phyloP scores from a whole-genome alignment of 1,284 basidiomycete genomes.

The Boletus chippewaensis region DNA sequence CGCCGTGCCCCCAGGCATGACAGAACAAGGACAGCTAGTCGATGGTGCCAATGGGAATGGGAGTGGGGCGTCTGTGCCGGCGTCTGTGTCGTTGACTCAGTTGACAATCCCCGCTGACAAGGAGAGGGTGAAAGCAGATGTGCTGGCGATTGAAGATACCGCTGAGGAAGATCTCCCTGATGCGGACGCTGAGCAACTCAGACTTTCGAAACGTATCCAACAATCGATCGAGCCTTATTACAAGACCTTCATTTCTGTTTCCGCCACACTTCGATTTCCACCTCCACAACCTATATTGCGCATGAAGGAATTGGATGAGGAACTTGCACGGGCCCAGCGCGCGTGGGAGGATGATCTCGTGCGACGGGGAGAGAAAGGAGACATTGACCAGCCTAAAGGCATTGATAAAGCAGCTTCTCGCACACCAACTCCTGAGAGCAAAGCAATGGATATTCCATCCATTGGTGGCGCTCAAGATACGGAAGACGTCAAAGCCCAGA shows the following conservation, averaged over 20 bases:
- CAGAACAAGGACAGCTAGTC: slow-evolving; percentile 18
- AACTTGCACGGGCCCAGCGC: slow-evolving; percentile 58
- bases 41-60: slow-evolving; percentile 11
- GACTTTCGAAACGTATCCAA: slow-evolving; percentile 67
- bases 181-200: slow-evolving; percentile 61
- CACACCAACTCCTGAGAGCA: slow-evolving; percentile 27
- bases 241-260: slow-evolving; percentile 84
- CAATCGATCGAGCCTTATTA: slow-evolving; percentile 77
- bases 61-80: slow-evolving; percentile 21
- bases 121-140: slow-evolving; percentile 18
- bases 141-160: slow-evolving; percentile 18
- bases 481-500: slow-evolving; percentile 61
- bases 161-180: slow-evolving; percentile 53
- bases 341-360: slow-evolving; percentile 83
- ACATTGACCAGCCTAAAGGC: slow-evolving; percentile 39
- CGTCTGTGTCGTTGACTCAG: slow-evolving; percentile 31
- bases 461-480: slow-evolving; percentile 23
- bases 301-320: slow-evolving; percentile 83
- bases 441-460: slow-evolving; percentile 10
- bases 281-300: slow-evolving; percentile 81
- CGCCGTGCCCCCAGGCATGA: slow-evolving; percentile 47
- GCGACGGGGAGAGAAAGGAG: slow-evolving; percentile 63
- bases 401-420: slow-evolving; percentile 18
- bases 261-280: slow-evolving; percentile 82
- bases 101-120: slow-evolving; percentile 25